A percentile compares a stretch with the other conserved stretches of the same genome.
Conservation (phyloP, 441 rosid species). For the Sinapis alba region DNA sequence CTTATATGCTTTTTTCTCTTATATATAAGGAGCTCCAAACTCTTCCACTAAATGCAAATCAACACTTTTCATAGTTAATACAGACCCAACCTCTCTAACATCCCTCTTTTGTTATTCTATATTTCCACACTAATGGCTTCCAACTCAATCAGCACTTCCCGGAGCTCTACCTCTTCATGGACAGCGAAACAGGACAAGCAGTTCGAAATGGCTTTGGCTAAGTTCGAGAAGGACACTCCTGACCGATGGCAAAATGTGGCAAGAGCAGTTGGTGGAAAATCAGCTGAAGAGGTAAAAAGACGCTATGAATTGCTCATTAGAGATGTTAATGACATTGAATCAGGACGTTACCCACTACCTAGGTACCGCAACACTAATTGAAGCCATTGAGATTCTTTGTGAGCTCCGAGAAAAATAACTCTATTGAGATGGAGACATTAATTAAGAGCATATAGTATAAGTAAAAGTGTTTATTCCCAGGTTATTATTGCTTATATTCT, state of each 20-base stretch:
- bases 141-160: conserved; percentile 27
- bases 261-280: conserved; percentile 55
- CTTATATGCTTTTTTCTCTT: conserved; percentile 18
- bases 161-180: conserved; percentile 34
- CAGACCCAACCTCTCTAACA: neutral
- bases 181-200: conserved; percentile 37
- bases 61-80: conserved; percentile 16
- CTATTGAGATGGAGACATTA: conserved; percentile 12
- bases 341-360: conserved; percentile 38
- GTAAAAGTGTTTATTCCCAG: neutral
- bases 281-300: conserved; percentile 49
- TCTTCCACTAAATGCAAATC: conserved; percentile 25
- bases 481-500: conserved; percentile 12
- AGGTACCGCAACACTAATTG: conserved; percentile 38
- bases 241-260: conserved; percentile 49
- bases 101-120: neutral
- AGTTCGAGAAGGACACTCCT: conserved; percentile 36
- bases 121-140: conserved; percentile 36
- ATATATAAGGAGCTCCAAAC: conserved; percentile 33
- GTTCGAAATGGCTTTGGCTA: conserved; percentile 41
- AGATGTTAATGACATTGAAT: conserved; percentile 39
- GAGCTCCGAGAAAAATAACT: neutral
- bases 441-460: conserved; percentile 12
- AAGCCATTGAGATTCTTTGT: conserved; percentile 4
- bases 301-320: conserved; percentile 35